Evolutionary conservation across 2,329 filamentous ascomycete genomes (phyloP), one percentile per base, ranked within the genome.

Genomic region (Diaporthe sp.): DNA sequence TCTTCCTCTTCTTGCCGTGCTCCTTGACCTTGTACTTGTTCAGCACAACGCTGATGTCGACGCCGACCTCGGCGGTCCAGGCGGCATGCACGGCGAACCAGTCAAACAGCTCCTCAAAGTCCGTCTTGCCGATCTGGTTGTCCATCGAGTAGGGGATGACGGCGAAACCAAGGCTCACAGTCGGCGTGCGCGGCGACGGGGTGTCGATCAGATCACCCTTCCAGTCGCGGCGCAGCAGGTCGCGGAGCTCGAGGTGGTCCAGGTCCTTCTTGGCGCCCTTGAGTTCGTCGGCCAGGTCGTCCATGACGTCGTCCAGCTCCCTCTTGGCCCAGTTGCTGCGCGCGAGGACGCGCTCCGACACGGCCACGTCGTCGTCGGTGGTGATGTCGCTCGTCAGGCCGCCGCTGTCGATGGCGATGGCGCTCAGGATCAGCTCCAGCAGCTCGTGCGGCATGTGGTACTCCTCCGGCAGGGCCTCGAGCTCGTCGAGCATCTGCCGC

Each of bases 61-160:
- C 83, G 42, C 84, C 83, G 13, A 83, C 80, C 74, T 85, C 82
- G 7, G 86, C 85, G 0, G 86, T 87, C 85, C 85, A 87, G 1
- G 86, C 86, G 15, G 86, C 85, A 68, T 87, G 84, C 38, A 87
- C 80, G 4, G 85, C 85, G 73, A 87, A 87, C 85, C 85, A 87
- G 77, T 87, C 82, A 64, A 87, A 87, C 7, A 87, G 82, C 76
- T 85, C 85, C 60, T 82, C 80, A 73, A 86, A 87, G 38, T 86
- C 85, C 0, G 85, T 87, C 77, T 84, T 85, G 13, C 80, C 76
- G 71, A 87, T 86, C 74, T 86, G 85, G 64, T 85, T 82, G 42
- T 86, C 85, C 78, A 87, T 80, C 1, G 84, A 85, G 80, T 83
- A 86, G 0, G 86, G 85, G 57, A 87, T 83, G 1, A 84, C 86